Evolutionary conservation across 225 moss, liverwort and hornwort genomes (phyloP).

Genomic region (Pseudoscleropodium purum): DNA sequence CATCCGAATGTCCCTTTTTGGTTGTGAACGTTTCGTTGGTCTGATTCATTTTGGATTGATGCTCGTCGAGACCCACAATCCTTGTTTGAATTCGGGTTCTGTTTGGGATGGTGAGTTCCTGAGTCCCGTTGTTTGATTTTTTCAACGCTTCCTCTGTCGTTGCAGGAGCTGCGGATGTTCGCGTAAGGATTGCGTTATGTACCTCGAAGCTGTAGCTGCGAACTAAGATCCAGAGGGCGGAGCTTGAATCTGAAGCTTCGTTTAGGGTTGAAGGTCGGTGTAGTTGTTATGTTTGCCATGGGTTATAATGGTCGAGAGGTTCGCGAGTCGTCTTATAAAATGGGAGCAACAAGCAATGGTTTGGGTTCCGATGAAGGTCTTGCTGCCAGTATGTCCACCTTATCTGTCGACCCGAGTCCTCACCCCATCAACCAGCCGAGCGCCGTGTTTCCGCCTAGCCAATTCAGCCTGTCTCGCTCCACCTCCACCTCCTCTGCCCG

Average conservation of each 20-base stretch:
- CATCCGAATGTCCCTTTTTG: not conserved
- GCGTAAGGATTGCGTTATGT: not conserved
- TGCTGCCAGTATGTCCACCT: slow-evolving; percentile 8
- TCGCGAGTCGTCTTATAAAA: slow-evolving; percentile 8
- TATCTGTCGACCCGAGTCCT: slow-evolving; percentile 12
- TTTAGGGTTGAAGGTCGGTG: not conserved
- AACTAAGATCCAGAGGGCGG: not conserved
- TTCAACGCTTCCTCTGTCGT: not conserved
- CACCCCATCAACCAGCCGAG: slow-evolving; percentile 1
- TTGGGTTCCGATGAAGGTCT: slow-evolving; percentile 9
- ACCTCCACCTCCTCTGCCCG: slow-evolving; percentile 13
- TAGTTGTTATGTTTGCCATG: slow-evolving; percentile 4
- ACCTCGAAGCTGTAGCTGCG: not conserved
- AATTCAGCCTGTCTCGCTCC: not conserved
- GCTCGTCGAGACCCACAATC: not conserved
- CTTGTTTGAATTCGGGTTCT: not conserved
- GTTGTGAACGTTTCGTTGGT: not conserved
- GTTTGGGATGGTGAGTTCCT: not conserved
- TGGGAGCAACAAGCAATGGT: slow-evolving; percentile 28
- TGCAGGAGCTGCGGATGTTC: not conserved
- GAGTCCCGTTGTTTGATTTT: not conserved
- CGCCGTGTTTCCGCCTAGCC: slow-evolving; percentile 1
- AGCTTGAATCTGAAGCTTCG: not conserved
- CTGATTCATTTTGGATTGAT: not conserved
- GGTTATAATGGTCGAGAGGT: slow-evolving; percentile 23